Percentiles rank a stretch among this genome's conserved stretches.
Conservation (phyloP, 495 filamentous ascomycete genomes). For the Aspergillus hancockii region DNA sequence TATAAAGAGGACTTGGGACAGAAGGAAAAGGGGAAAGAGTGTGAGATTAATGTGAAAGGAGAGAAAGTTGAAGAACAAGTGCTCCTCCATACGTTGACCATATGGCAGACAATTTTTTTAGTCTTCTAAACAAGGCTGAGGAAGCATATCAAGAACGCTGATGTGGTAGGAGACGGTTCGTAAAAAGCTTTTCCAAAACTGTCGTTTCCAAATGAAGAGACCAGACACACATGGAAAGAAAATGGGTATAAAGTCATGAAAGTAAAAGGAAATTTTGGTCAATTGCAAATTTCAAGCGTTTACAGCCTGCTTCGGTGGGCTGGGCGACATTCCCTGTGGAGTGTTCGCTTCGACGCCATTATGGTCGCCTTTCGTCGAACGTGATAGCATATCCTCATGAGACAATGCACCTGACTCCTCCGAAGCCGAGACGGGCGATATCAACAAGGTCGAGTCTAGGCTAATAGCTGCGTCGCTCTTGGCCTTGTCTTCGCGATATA, state of each 20-base stretch:
- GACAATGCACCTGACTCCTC: slow-evolving; percentile 3
- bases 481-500: slow-evolving; percentile 15
- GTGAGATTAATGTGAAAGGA: neutral
- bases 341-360: slow-evolving; percentile 9
- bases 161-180: neutral
- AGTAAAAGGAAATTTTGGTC: slow-evolving; percentile 14
- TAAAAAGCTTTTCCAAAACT: slow-evolving; percentile 7
- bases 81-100: neutral
- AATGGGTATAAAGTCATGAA: slow-evolving; percentile 15
- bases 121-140: neutral
- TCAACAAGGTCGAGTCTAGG: slow-evolving; percentile 2
- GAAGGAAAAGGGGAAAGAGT: slow-evolving; percentile 2
- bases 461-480: slow-evolving; percentile 17
- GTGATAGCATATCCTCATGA: slow-evolving; percentile 11
- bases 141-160: neutral
- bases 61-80: neutral
- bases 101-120: neutral
- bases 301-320: slow-evolving; percentile 26
- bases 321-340: slow-evolving; percentile 16
- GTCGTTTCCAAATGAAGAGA: slow-evolving; percentile 10
- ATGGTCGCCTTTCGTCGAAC: neutral
- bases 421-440: neutral
- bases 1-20: neutral
- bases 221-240: neutral
- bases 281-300: slow-evolving; percentile 20